Evolutionary conservation across 441 rosid genomes (phyloP), one percentile per base, ranked within the genome.

Genomic region (Theobroma grandiflorum): DNA sequence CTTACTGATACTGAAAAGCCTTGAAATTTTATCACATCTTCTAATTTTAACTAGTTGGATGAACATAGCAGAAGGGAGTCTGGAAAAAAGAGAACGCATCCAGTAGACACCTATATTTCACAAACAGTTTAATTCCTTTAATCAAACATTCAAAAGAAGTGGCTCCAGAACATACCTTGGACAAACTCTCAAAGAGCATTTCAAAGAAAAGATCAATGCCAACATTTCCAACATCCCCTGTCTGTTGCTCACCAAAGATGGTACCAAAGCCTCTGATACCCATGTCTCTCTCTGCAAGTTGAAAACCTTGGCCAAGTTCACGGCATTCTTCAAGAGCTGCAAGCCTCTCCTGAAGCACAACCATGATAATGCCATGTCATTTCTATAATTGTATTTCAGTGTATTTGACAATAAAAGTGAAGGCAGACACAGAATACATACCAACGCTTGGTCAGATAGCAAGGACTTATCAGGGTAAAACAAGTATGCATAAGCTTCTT

Each of bases 261-360:
- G 93, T 92, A 75, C 99, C 98, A 79, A 97, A 94, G 65, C 99
- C 99, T 91, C 99, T 89, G 82, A 95, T 95, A 74, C 98, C 97
- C 98, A 95, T 97, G 87, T 95, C 99, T 88, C 89, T 94, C 88
- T 97, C 99, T 40, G 99, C 98, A 78, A 97, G 92, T 79, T 95
- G 99, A 84, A 97, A 97, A 85, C 99, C 99, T 91, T 90, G 96
- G 78, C 99, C 99, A 87, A 97, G 99, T 84, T 94, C 97, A 76
- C 92, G 81, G 86, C 90, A 97, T 78, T 97, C 97, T 88, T 94
- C 98, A 65, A 97, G 92, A 80, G 98, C 99, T 75, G 87, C 86
- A 83, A 97, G 95, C 89, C 99, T 95, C 86, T 97, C 98, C 99
- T 97, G 88, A 53, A 85, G 70, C 80, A 59, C 81, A 78, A 79